Percentiles rank a stretch among this genome's conserved stretches.
These are phyloP conservation scores for Tricholoma bakamatsutake DNA, from an alignment of 768 basidiomycete species.

Conservation along the genomic window DNA sequence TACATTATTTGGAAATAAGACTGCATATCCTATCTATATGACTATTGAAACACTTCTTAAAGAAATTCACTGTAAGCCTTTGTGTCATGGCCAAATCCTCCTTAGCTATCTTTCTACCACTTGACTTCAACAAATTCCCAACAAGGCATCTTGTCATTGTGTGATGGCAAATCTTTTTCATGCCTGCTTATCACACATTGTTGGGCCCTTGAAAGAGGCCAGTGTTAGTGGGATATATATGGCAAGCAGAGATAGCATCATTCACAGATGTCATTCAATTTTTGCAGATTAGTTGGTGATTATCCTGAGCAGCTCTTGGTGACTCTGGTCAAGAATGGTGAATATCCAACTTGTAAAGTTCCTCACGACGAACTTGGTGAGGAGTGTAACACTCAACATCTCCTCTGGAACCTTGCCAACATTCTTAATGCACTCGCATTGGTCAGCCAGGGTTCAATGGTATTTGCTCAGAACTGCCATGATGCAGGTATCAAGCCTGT, in stretches of 20 bases:
- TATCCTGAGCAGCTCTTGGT: conserved; percentile 35
- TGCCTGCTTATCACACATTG: conserved; percentile 22
- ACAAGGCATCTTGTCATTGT: conserved; percentile 19
- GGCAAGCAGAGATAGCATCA: conserved; percentile 28
- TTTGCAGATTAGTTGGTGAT: conserved; percentile 34
- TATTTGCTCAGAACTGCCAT: conserved; percentile 13
- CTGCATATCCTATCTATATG: conserved; percentile 41
- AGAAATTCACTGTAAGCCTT: conserved; percentile 30
- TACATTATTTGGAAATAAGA: conserved; percentile 33
- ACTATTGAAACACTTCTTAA: conserved; percentile 42
- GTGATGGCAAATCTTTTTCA: conserved; percentile 32
- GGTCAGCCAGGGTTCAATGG: conserved; percentile 7
- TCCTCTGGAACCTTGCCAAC: conserved; percentile 8
- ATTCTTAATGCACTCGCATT: conserved; percentile 22
- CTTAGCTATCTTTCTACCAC: conserved; percentile 36
- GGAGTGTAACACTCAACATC: neutral
- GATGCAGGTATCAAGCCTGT: conserved; percentile 22
- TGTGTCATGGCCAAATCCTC: conserved; percentile 28
- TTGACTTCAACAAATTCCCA: conserved; percentile 26
- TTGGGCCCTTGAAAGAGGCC: conserved; percentile 22
- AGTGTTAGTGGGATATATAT: conserved; percentile 21
- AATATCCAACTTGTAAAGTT: conserved; percentile 23
- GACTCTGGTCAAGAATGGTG: conserved; percentile 14
- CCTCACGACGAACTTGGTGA: conserved; percentile 16
- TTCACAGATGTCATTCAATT: conserved; percentile 29